These are phyloP conservation scores for Globisporangium irregulare DNA, from an alignment of 352 stramenopile genomes.

Conservation along the genomic window DNA sequence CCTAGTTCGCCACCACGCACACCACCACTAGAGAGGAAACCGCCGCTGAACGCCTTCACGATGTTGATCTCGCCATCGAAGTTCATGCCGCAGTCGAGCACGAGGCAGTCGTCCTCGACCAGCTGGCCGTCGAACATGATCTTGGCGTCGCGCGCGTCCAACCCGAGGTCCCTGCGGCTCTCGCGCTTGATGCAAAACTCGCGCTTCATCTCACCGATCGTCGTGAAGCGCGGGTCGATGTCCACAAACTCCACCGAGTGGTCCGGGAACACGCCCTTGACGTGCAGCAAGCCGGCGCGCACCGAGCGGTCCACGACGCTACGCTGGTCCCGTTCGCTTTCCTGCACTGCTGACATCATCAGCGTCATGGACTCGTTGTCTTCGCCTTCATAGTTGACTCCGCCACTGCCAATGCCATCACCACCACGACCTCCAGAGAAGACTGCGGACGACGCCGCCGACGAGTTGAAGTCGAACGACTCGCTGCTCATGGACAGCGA, in stretches of 20 bases:
- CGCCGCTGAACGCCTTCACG: conserved; percentile 30
- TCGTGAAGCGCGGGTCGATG: conserved; percentile 66
- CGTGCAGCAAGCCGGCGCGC: conserved; percentile 54
- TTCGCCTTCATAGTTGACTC: conserved; percentile 15
- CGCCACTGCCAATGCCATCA: neutral
- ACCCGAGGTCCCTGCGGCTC: conserved; percentile 36
- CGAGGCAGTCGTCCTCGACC: conserved; percentile 75
- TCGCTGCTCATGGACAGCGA: conserved; percentile 23
- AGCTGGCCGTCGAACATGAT: conserved; percentile 78
- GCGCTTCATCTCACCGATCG: conserved; percentile 65
- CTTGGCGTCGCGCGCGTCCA: conserved; percentile 41
- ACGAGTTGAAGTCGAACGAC: conserved; percentile 36
- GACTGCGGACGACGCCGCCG: conserved; percentile 12
- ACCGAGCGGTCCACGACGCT: conserved; percentile 51
- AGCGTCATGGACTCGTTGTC: conserved; percentile 15
- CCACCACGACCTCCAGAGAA: conserved; percentile 1
- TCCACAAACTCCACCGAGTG: conserved; percentile 81
- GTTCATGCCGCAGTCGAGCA: conserved; percentile 76
- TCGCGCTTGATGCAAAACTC: conserved; percentile 60
- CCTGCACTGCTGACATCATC: neutral
- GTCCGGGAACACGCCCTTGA: conserved; percentile 82
- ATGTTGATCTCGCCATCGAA: conserved; percentile 74
- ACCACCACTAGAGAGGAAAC: conserved; percentile 6
- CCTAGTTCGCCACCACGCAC: neutral
- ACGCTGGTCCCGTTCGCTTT: neutral